Evolutionary conservation across 2,329 filamentous ascomycete genomes (phyloP), one percentile per base, ranked within the genome.

Genomic region (Fusarium annulatum): DNA sequence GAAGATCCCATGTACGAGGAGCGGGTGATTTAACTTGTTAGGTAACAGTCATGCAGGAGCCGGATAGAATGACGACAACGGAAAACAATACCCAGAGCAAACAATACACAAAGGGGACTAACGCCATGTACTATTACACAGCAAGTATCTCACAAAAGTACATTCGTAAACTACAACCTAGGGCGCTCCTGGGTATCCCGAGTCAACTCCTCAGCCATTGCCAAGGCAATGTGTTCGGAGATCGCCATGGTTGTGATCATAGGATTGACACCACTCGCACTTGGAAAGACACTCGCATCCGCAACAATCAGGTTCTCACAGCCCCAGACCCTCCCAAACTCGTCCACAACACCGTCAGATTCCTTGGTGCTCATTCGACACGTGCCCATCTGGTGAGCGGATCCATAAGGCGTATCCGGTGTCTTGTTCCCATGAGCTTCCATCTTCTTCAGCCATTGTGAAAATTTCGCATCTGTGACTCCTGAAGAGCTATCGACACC

Each of bases 351-450:
- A 9, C 59, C 59, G 14, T 61, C 59, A 15, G 38, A 11, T 38
- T 56, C 59, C 10, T 38, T 61, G 3, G 48, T 16, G 23, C 59
- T 61, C 59, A 61, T 61, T 30, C 59, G 38, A 2, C 59, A 61
- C 19, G 59, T 28, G 15, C 59, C 15, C 59, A 61, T 61, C 15
- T 61, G 59, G 4, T 61, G 59, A 34, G 59, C 59, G 9, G 59
- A 61, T 10, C 59, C 48, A 30, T 56, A 61, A 1, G 59, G 49
- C 1, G 49, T 61, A 15, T 61, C 59, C 2, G 59, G 59, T 18
- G 59, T 61, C 59, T 61, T 61, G 19, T 61, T 61, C 23, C 59
- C 59, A 30, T 61, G 19, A 16, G 30, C 38, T 45, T 61, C 59
- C 59, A 61, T 43, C 1, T 43, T 26, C 49, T 61, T 61, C 4